Evolutionary conservation across 257 asterid species (phyloP).

Genomic region (Plantago major): DNA sequence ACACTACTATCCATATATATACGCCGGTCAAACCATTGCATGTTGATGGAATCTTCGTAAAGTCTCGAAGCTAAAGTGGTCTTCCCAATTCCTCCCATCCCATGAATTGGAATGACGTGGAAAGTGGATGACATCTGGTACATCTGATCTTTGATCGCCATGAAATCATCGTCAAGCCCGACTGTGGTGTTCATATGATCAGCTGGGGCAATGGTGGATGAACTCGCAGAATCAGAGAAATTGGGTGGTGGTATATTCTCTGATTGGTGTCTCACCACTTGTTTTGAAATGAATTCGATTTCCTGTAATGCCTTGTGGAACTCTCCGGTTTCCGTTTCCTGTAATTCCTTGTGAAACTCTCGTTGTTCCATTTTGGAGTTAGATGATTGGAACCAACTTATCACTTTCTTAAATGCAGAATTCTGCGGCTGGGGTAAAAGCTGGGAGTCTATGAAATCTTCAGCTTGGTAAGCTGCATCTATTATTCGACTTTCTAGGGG

Average conservation of each 20-base stretch:
- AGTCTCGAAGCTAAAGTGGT: neutral
- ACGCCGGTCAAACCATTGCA: neutral
- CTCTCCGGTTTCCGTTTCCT: neutral
- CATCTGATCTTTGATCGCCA: neutral
- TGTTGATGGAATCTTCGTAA: neutral
- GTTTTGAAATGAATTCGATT: neutral
- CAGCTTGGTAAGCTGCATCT: neutral
- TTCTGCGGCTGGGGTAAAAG: neutral
- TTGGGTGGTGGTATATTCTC: too few species aligned
- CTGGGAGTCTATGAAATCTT: neutral
- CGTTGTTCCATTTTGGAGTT: too few species aligned
- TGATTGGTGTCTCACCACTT: neutral
- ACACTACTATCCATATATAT: neutral
- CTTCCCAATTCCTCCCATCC: neutral
- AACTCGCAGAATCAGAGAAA: neutral
- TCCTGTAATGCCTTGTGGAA: neutral
- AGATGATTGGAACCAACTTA: neutral
- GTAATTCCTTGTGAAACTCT: neutral
- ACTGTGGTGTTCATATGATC: neutral
- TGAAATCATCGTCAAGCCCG: neutral
- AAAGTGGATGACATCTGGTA: neutral
- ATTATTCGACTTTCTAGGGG: neutral
- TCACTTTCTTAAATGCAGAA: neutral
- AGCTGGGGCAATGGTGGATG: neutral
- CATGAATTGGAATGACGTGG: neutral